Evolutionary conservation across 306 rosid genomes (phyloP), one percentile per base, ranked within the genome.

Genomic region (Lagenaria siceraria): DNA sequence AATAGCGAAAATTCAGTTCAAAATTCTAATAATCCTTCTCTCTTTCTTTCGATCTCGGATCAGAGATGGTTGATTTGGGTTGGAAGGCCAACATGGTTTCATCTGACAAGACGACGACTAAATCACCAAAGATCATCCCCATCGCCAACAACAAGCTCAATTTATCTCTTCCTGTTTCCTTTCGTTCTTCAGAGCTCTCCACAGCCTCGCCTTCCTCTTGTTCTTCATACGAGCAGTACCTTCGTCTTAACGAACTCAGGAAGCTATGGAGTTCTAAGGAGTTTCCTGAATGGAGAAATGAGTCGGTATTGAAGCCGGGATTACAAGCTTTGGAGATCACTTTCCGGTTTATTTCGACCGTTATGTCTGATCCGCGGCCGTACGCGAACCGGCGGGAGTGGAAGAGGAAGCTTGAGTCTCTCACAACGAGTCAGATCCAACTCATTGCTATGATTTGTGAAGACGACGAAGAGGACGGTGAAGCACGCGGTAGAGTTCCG

Each of bases 261-360:
- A 68, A 56, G 58, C 85, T 92, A 0, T 95, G 98, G 97, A 83
- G 76, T 81, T 69, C 87, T 6, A 52, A 48, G 42, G 85, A 84
- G 4, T 95, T 92, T 17, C 92, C 93, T 0, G 40, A 11, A 0
- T 95, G 98, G 98, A n/a, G 82, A 68, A 89, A 77, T 85, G 92
- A 95, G 83, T 81, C 96, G 4, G 40, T 91, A 36, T 7, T 90
- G 43, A 95, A 89, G 60, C 98, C 98, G 59, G 87, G 93, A 12
- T 36, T 95, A 6, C 92, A 89, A 8, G 97, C 90, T 8, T 78
- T 95, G 5, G 98, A 95, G 74, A 89, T 92, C 59, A 85, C 98
- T 22, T 92, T 95, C 80, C 90, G 97, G 31, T 84, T 95, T 70
- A 61, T 95, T 31, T 82, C 91, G 5, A 88, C 90, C 49, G 84